Evolutionary conservation across 169 alveolate species (phyloP).

Genomic region (Eimeria acervulina): DNA sequence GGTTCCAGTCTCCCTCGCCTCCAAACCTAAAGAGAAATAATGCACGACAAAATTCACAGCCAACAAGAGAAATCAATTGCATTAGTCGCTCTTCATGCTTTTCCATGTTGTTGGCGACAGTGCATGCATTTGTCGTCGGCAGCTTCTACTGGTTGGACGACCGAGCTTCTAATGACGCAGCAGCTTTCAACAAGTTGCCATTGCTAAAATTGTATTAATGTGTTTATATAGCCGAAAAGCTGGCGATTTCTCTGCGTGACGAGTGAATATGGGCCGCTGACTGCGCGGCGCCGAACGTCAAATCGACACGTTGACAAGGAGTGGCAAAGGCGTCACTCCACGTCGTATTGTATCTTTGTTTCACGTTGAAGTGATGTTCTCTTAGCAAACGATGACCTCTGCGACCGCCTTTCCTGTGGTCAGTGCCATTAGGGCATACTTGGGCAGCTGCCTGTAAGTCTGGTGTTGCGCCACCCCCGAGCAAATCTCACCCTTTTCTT

Average conservation of each 20-base stretch:
- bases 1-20: not conserved
- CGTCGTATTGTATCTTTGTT: not conserved
- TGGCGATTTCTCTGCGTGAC: not conserved
- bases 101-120: not conserved
- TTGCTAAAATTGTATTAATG: not conserved
- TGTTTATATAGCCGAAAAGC: not conserved
- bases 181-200: not conserved
- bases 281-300: not conserved
- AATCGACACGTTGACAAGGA: not conserved
- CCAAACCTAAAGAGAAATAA: not conserved
- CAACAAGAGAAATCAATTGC: not conserved
- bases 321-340: not conserved
- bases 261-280: not conserved
- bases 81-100: not conserved
- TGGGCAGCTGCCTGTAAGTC: not conserved
- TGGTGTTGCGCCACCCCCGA: not conserved
- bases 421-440: not conserved
- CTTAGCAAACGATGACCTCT: not conserved
- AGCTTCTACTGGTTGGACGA: not conserved
- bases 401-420: not conserved
- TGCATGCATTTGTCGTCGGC: conserved; percentile 9
- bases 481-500: not conserved
- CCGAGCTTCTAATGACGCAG: not conserved
- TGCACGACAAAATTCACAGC: not conserved
- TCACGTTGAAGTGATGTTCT: not conserved